Percentiles rank a stretch among this genome's conserved stretches.
Evolutionary conservation across 202 grass and related monocot genomes (phyloP).

Genomic region (Cymbopogon flexuosus): DNA sequence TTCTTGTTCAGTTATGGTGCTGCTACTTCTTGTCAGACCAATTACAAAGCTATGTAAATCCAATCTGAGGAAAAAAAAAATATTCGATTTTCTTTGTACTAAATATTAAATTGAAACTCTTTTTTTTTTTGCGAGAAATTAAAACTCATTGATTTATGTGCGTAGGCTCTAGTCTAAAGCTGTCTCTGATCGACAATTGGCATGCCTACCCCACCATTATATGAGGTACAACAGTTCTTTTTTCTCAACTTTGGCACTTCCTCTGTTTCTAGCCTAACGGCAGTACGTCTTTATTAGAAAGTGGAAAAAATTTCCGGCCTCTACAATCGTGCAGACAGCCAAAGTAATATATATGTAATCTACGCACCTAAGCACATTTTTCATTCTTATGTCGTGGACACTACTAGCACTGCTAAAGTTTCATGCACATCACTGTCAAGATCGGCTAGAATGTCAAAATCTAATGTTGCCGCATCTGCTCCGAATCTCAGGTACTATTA

Average conservation of each 20-base stretch:
- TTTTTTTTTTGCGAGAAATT: not conserved
- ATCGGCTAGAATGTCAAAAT: slow-evolving; percentile 34
- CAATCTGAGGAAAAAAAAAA: not conserved
- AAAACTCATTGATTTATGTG: not conserved
- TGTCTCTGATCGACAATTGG: slow-evolving; percentile 20
- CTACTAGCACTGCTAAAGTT: slow-evolving; percentile 13
- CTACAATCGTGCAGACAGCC: not conserved
- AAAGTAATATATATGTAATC: not conserved
- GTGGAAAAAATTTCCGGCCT: not conserved
- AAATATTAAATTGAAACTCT: not conserved
- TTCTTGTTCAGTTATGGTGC: not conserved
- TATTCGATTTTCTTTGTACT: not conserved
- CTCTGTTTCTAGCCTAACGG: slow-evolving; percentile 10
- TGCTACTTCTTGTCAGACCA: not conserved
- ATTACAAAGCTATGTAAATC: not conserved
- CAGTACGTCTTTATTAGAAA: not conserved
- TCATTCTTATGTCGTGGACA: slow-evolving; percentile 11
- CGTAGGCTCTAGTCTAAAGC: slow-evolving; percentile 5
- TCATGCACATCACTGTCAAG: slow-evolving; percentile 33
- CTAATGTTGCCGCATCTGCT: slow-evolving; percentile 34
- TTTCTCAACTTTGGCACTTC: not conserved
- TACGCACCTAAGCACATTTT: not conserved
- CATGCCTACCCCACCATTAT: slow-evolving; percentile 18
- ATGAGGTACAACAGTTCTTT: slow-evolving; percentile 3
- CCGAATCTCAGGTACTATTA: slow-evolving; percentile 28